Base-by-base conservation (phyloP, 208 protist genomes). In the Trypanosoma conorhini region DNA sequence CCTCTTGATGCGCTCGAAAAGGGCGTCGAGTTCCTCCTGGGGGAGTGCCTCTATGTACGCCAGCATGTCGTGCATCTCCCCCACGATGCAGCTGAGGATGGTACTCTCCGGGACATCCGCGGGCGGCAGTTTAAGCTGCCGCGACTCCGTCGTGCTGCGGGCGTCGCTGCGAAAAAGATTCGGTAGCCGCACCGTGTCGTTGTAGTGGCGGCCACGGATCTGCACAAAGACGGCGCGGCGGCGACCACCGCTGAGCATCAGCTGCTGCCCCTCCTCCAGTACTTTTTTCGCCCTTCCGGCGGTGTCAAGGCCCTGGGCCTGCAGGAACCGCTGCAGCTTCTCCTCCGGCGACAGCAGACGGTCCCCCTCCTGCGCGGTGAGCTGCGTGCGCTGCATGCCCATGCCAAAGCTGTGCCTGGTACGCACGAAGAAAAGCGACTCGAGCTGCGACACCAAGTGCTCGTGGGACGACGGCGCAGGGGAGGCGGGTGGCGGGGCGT, bases 281-380 rank as follows among this genome's bases (percentile, higher is more conserved):
- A 80, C 62, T 55, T 82, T 71, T 55, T 70, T 63, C 26, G 80
- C 69, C 26, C 87, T 73, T 9, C 67, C 65, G 1, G 77, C 70
- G 9, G 87, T 95, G 73, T 93, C 83, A 51, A 95, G 75, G 17
- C 89, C 89, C 57, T 95, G 89, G 4, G 89, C 87, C 69, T 95
- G 87, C 44, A 95, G 59, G 60, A 95, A 95, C 61, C 89, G 80
- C 30, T 92, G 28, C 60, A 95, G 72, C 65, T 84, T 80, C 60
- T 88, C 77, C 79, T 93, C 87, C 2, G 87, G 73, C 12, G 81
- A 84, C 33, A 94, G 75, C 67, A 87, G 31, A 56, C 78, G 60
- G 67, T 95, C 87, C 24, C 76, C 85, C 59, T 77, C 76, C 52
- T 85, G 85, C 22, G 75, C 72, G 2, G 83, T 74, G 13, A 95